Base-by-base conservation (phyloP, 1,284 basidiomycete species). In the Ustilago xerochloae region DNA sequence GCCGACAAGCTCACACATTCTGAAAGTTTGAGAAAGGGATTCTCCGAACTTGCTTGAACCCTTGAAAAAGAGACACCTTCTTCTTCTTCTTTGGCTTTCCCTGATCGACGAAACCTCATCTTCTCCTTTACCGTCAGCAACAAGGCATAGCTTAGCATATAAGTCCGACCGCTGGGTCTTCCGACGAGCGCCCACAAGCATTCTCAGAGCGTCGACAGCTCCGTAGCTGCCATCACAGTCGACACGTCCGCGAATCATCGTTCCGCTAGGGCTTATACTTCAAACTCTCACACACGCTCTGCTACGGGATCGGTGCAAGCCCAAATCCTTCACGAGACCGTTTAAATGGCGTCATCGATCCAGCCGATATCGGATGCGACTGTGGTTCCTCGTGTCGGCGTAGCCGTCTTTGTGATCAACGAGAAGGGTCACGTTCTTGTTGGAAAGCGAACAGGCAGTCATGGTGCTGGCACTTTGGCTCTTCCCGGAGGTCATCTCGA, bases 401-500 rank as follows among this genome's bases (percentile, higher is more conserved):
- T 84, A 12, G 83, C 68, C 29, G 76, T 78, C 38, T 83, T 84
- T 54, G 65, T 84, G 26, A 41, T 80, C 56, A 75, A 78, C 55
- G 53, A 66, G 10, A 46, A 59, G n/a, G 62, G 72, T 15, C 47
- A 73, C 20, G 70, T 84, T 22, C 67, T 84, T 26, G 49, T 78
- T 16, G 83, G 83, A 12, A 66, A 79, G 28, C 76, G 83, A 1
- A 81, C 75, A 26, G 82, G 83, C 15, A 68, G 69, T 47, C 79
- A 81, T 43, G 83, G 83, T 0, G 63, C 79, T 29, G 82, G 82
- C 68, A 68, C 62, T 49, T 38, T 73, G 13, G 78, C 79, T 16
- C 77, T 84, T 9, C 81, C 82, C 1, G 83, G 83, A 16, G 83
- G 83, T 0, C 83, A 84, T 47, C 80, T 84, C 57, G 83, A 84